Evolutionary conservation across 106 monocot species (phyloP).

Genomic region (Dioscorea dumetorum): DNA sequence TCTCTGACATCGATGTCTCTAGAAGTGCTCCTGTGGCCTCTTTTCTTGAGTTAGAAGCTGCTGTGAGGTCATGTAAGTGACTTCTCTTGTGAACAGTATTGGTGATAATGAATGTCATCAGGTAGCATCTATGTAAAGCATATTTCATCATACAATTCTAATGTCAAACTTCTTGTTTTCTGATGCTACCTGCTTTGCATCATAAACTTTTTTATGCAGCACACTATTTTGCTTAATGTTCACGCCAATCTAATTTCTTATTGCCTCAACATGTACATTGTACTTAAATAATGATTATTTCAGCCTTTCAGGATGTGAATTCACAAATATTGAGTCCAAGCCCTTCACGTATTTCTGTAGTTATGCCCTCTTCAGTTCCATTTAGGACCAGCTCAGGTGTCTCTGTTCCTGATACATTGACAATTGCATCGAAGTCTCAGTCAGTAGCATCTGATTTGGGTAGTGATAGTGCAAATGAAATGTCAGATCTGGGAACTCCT

Average conservation of each 20-base stretch:
- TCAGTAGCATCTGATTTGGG: conserved; percentile 54
- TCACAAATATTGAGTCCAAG: conserved; percentile 19
- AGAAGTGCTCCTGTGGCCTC: conserved; percentile 82
- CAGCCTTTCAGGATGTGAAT: conserved; percentile 69
- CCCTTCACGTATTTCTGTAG: conserved; percentile 12
- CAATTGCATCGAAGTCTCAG: conserved; percentile 32
- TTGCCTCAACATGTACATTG: conserved; percentile 6
- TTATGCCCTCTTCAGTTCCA: conserved; percentile 3
- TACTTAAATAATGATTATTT: conserved; percentile 11
- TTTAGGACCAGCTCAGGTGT: conserved; percentile 19
- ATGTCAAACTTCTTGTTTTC: neutral
- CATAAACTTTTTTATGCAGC: neutral
- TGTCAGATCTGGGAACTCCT: conserved; percentile 29
- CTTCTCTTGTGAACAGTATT: neutral
- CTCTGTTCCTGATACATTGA: conserved; percentile 35
- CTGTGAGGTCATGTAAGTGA: conserved; percentile 88
- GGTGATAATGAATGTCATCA: no score
- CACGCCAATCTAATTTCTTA: neutral
- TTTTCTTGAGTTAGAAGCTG: conserved; percentile 96
- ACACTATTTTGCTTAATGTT: neutral
- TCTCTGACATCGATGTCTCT: conserved; percentile 87
- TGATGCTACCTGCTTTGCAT: neutral
- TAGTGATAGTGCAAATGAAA: conserved; percentile 54
- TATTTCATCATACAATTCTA: neutral
- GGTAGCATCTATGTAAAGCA: no score